Percentiles rank a stretch among this genome's conserved stretches.
Evolutionary conservation across 495 filamentous ascomycete species (phyloP).

Genomic region (Astrothelium subdiscretum): DNA sequence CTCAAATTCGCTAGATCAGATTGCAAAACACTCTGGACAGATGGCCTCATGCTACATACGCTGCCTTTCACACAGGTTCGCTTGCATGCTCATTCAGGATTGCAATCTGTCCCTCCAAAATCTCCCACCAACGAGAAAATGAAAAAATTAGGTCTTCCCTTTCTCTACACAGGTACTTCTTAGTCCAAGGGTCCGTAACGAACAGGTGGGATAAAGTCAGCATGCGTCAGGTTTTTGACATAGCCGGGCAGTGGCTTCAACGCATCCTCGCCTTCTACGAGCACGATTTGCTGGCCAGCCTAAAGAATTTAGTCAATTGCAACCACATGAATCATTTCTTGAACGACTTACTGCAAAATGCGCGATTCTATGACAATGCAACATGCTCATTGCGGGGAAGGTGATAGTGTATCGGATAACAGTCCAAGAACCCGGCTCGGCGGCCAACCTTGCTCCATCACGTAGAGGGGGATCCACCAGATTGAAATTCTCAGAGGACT

Average conservation of each 20-base stretch:
- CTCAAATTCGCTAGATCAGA: too few species aligned
- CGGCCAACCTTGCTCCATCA: neutral
- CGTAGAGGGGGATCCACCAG: neutral
- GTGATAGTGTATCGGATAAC: neutral
- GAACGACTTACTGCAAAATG: neutral
- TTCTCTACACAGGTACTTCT: neutral
- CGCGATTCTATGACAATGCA: neutral
- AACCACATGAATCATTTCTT: neutral
- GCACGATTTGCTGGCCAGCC: neutral
- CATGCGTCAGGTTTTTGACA: neutral
- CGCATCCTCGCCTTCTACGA: neutral
- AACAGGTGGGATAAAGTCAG: neutral
- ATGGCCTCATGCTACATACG: too few species aligned
- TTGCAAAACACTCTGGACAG: too few species aligned
- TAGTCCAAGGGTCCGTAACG: neutral
- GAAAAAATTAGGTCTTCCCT: neutral
- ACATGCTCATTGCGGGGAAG: neutral
- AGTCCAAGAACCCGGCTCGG: neutral
- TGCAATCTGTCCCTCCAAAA: too few species aligned
- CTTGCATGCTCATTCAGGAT: too few species aligned
- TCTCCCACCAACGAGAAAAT: too few species aligned
- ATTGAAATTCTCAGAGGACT: neutral
- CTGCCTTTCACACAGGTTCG: too few species aligned
- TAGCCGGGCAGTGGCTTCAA: neutral
- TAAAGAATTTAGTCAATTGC: neutral